Conservation (phyloP, 306 rosid genomes). For the Erythrophleum fordii region DNA sequence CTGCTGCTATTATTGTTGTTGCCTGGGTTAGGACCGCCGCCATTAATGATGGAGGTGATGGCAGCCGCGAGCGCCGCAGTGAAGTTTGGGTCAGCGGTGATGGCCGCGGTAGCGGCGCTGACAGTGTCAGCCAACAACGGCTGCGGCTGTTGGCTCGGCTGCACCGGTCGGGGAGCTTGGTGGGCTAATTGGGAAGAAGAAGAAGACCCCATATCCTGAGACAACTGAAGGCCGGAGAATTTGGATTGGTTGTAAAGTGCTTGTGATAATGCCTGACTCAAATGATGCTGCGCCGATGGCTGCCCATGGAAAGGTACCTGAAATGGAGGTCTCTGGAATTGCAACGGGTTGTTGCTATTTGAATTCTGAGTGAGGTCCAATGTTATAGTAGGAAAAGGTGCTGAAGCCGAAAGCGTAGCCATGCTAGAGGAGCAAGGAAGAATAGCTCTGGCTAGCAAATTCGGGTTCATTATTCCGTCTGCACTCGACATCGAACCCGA, state of each 20-base stretch:
- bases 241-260: constrained; percentile 80
- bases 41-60: constrained; percentile 76
- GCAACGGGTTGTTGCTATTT: constrained; percentile 40
- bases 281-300: not conserved
- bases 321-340: constrained; percentile 62
- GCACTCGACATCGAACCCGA: constrained; percentile 93
- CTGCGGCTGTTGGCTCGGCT: constrained; percentile 45
- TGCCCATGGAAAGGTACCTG: constrained; percentile 58
- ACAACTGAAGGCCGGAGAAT: constrained; percentile 89
- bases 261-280: constrained; percentile 62
- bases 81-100: constrained; percentile 88
- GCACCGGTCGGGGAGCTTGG: constrained; percentile 47
- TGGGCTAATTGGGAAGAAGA: constrained; percentile 48
- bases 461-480: constrained; percentile 85
- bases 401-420: constrained; percentile 93
- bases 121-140: constrained; percentile 66
- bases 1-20: constrained; percentile 16
- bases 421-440: constrained; percentile 75
- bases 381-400: constrained; percentile 87
- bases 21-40: constrained; percentile 58
- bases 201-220: constrained; percentile 58
- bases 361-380: constrained; percentile 85
- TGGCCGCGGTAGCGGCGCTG: constrained; percentile 89
- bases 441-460: constrained; percentile 79
- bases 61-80: constrained; percentile 95